Evolutionary conservation across 78 protist genomes (phyloP).

Genomic region (Dictyostelium discoideum): DNA sequence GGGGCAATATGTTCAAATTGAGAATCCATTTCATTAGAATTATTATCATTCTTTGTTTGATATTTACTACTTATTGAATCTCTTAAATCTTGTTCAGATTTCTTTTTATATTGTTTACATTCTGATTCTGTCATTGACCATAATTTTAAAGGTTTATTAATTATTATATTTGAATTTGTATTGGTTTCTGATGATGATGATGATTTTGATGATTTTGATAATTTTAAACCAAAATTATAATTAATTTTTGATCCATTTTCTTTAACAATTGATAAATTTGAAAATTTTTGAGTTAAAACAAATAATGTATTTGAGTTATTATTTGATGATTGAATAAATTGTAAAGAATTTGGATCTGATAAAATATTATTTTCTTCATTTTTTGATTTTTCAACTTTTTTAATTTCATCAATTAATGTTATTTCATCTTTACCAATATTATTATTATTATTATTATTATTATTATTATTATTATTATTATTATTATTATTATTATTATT

Average conservation of each 20-base stretch:
- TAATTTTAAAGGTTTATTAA: background rate
- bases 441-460: background rate
- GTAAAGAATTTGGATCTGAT: background rate
- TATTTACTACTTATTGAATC: conserved; percentile 48
- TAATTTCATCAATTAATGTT: conserved; percentile 21
- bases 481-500: background rate
- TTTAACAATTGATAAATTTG: background rate
- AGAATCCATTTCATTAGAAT: background rate
- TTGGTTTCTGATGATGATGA: background rate
- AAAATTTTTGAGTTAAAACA: background rate
- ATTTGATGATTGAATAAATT: background rate
- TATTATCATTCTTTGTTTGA: background rate
- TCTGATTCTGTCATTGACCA: conserved; percentile 45
- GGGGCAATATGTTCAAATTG: conserved; percentile 16
- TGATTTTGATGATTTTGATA: background rate
- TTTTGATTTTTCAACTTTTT: background rate
- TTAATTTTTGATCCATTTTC: conserved; percentile 18
- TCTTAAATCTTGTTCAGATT: conserved; percentile 20
- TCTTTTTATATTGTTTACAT: conserved; percentile 40
- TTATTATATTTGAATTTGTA: background rate
- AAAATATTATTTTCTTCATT: background rate
- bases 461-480: background rate
- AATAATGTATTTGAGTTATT: background rate
- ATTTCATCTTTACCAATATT: background rate
- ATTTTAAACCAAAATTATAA: conserved; percentile 9